Evolutionary conservation across 1,284 basidiomycete genomes (phyloP).

Genomic region (Fomitopsis betulina): DNA sequence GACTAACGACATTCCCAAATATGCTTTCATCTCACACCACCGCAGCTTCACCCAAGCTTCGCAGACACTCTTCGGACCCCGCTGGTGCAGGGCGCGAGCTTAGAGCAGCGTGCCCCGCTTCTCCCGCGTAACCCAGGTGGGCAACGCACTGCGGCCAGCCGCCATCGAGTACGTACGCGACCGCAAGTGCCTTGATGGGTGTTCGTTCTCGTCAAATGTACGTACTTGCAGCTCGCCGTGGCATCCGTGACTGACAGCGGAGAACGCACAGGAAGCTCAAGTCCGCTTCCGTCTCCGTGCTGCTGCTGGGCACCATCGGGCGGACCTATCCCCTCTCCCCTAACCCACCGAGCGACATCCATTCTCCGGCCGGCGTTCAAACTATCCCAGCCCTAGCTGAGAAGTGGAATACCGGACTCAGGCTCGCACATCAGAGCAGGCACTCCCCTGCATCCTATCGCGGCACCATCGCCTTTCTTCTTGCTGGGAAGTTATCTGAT

Average conservation of each 20-base stretch:
- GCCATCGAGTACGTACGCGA: background rate
- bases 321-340: background rate
- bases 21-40: background rate
- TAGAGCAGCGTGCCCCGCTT: background rate
- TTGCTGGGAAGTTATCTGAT: background rate
- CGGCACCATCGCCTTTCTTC: background rate
- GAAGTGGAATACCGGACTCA: too few species aligned
- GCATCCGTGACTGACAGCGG: background rate
- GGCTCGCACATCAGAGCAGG: background rate
- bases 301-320: background rate
- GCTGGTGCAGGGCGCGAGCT: background rate
- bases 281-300: background rate
- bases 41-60: background rate
- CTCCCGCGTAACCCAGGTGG: background rate
- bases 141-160: background rate
- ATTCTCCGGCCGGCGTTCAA: background rate
- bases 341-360: background rate
- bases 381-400: too few species aligned
- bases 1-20: background rate
- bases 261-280: background rate
- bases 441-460: background rate
- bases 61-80: background rate
- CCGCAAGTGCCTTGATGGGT: background rate
- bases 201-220: background rate
- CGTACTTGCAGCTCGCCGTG: background rate